Evolutionary conservation across 73 alveolate species (phyloP), one percentile per base, ranked within the genome.

Genomic region (Uronychia setigera): DNA sequence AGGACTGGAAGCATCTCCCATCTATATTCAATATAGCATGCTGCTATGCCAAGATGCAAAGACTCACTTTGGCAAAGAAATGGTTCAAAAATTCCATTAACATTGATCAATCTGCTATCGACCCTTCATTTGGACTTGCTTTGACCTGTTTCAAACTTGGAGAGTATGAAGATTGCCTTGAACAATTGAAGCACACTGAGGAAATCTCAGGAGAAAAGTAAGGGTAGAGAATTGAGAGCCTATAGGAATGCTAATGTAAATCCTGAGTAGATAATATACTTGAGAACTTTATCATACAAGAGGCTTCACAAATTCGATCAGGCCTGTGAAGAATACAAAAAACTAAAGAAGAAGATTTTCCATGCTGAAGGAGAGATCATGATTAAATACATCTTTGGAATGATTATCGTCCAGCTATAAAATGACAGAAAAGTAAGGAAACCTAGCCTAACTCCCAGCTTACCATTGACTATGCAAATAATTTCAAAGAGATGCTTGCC

Each of bases 21-120:
- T 89, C 89, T 14, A 76, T 83, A 0, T 83, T 83, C 74, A 89
- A 89, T 75, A 29, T 89, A 1, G 95, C 92, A 33, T 89, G 95
- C 35, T 89, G 92, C 80, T 83, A 74, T 77, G 90, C 34, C 57
- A 35, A 60, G 28, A 29, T 74, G 60, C 31, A 82, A n/a, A 82
- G 25, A 59, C 59, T 30, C 13, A 58, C 29, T 30, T 9, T 67
- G 13, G 89, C 89, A 0, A 26, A 35, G 59, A 74, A 34, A 58
- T 82, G 59, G 78, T 82, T 82, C 33, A 81, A 30, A 26, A 35
- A 78, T n/a, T 67, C 84, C 14, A 30, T 32, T 33, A 19, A 31
- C 1, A 33, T 78, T 25, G 33, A 78, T 11, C 31, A 1, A 9
- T 28, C 28, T 35, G 32, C 74, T 32, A 58, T 83, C 31, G 31